Base-by-base conservation (phyloP, 768 basidiomycete genomes). In the Tricholoma flavovirens region DNA sequence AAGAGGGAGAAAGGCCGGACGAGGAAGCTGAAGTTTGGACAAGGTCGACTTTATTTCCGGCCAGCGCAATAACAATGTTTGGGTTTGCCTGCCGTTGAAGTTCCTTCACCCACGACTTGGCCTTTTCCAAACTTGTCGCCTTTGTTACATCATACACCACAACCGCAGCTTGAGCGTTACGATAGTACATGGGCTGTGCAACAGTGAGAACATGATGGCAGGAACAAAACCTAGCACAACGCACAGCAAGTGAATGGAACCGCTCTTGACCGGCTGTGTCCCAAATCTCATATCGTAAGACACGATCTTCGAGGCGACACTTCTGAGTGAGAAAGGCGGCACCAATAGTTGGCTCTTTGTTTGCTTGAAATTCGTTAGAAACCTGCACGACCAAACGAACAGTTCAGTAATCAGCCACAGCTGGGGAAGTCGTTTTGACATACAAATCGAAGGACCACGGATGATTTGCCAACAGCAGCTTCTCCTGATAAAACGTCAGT, bases 61-160 rank as follows among this genome's bases (percentile, higher is more conserved):
- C 93, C 51, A 99, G 85, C 5, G 96, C 95, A 65, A 99, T 98
- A 68, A 99, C 95, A 67, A 98, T 98, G 70, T 98, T 98, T 33
- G 96, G 95, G 69, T 98, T 97, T 21, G 97, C 97, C 68, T 99
- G 97, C 61, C 97, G 85, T 70, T 99, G 97, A 21, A 99, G 81
- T 73, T 99, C 97, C 76, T 97, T 98, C 56, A 99, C 94, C 97
- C 97, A 99, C 29, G 95, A 93, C 77, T 98, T 98, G 54, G 97
- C 97, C 72, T 98, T 98, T 72, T 98, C 96, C 56, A 99, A 79
- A 66, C 93, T 96, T 56, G 88, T 82, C 45, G 92, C 90, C 73
- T 98, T 97, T 50, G 96, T 98, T 55, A 98, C 86, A 69, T 98
- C 97, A 71, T 98, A 98, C 17, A 98, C 96, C 8, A 99, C 97